phyloP scores from a whole-genome alignment of 345 rosid species.

The Pugionium cornutum region DNA sequence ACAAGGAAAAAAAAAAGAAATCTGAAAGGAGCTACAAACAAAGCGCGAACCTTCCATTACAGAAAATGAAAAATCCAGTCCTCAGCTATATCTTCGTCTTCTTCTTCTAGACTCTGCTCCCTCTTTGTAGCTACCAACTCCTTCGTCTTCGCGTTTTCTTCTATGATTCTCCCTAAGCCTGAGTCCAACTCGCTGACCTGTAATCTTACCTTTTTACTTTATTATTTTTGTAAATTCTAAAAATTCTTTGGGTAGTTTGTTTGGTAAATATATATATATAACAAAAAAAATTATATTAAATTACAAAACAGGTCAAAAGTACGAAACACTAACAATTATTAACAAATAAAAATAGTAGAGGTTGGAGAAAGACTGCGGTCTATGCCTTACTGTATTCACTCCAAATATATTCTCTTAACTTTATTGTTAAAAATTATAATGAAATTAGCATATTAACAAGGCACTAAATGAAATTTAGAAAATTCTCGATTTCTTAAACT shows the following conservation, averaged over 20 bases:
- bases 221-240: slow-evolving; percentile 3
- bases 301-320: slow-evolving; percentile 45
- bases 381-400: slow-evolving; percentile 8
- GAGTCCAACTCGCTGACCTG: slow-evolving; percentile 44
- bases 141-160: slow-evolving; percentile 30
- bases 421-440: slow-evolving; percentile 15
- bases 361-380: slow-evolving; percentile 38
- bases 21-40: slow-evolving; percentile 22
- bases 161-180: slow-evolving; percentile 20
- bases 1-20: neutral
- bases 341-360: slow-evolving; percentile 18
- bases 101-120: slow-evolving; percentile 7
- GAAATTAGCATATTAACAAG: slow-evolving; percentile 8
- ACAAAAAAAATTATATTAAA: slow-evolving; percentile 1
- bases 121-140: slow-evolving; percentile 4
- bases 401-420: slow-evolving; percentile 28
- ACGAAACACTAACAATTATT: slow-evolving; percentile 33
- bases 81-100: slow-evolving; percentile 18
- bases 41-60: slow-evolving; percentile 40
- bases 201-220: slow-evolving; percentile 24
- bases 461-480: neutral
- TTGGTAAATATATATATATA: slow-evolving; percentile 13
- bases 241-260: slow-evolving; percentile 38
- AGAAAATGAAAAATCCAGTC: slow-evolving; percentile 1
- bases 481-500: neutral